phyloP scores from a whole-genome alignment of 2,329 filamentous ascomycete genomes.

The Bipolaris zeicola region DNA sequence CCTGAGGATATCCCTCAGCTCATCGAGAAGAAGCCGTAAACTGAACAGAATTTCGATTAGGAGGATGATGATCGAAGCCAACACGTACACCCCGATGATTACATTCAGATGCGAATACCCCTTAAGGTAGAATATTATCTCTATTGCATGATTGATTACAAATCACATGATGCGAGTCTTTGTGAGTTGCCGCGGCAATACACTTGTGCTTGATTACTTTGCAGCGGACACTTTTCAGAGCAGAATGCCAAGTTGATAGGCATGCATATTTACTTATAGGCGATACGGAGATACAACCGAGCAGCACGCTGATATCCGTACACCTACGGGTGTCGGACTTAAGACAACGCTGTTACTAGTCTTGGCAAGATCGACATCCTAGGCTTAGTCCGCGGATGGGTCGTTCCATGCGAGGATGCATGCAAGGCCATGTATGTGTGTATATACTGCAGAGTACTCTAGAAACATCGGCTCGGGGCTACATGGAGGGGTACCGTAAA shows the following conservation, averaged over 20 bases:
- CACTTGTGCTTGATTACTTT: neutral
- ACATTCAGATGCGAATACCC: constrained; percentile 9
- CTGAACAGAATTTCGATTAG: neutral
- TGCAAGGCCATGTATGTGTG: neutral
- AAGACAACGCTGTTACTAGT: neutral
- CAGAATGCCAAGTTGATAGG: neutral
- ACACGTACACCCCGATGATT: neutral
- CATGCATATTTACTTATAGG: constrained; percentile 4
- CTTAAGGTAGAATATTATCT: constrained; percentile 11
- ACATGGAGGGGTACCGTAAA: neutral
- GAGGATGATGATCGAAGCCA: neutral
- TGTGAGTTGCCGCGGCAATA: neutral
- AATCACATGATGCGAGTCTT: neutral
- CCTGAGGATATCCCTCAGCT: constrained; percentile 81
- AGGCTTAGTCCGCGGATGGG: neutral
- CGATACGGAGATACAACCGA: constrained; percentile 10
- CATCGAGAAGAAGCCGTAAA: constrained; percentile 46
- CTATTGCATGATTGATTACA: neutral
- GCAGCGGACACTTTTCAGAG: constrained; percentile 5
- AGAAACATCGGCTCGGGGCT: neutral
- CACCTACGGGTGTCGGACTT: constrained; percentile 3
- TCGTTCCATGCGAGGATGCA: neutral
- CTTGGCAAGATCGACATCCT: constrained; percentile 12
- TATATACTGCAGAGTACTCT: neutral
- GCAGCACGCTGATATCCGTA: neutral